Evolutionary conservation across 257 asterid genomes (phyloP).

Genomic region (Pogostemon cablin): DNA sequence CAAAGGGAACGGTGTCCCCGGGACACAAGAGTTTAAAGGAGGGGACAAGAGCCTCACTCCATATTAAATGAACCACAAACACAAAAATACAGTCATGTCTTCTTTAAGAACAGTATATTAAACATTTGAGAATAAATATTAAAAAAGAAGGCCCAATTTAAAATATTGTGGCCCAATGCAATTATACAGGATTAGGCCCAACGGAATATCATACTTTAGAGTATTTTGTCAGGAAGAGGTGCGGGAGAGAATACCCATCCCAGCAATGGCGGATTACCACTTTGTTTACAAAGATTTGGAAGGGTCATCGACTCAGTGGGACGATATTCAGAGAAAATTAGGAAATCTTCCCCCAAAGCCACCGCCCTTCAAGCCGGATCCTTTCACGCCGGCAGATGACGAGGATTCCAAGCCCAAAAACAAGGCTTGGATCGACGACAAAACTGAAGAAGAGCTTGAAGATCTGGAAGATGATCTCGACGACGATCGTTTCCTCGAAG

Average conservation of each 20-base stretch:
- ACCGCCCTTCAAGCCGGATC: slow-evolving; percentile 73
- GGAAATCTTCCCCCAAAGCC: slow-evolving; percentile 82
- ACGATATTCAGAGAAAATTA: slow-evolving; percentile 83
- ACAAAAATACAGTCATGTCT: no score
- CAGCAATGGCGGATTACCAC: slow-evolving; percentile 88
- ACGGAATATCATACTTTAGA: neutral
- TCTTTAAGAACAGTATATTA: no score
- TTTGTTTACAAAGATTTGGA: slow-evolving; percentile 88
- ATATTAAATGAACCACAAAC: no score
- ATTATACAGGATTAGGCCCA: neutral
- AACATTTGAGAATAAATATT: no score
- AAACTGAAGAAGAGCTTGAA: slow-evolving; percentile 84
- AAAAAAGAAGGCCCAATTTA: neutral
- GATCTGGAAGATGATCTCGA: slow-evolving; percentile 94
- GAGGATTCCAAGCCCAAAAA: slow-evolving; percentile 65
- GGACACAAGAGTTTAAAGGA: no score
- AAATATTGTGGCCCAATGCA: neutral
- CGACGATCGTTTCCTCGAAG: slow-evolving; percentile 86
- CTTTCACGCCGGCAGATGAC: slow-evolving; percentile 71
- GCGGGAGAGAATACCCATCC: neutral
- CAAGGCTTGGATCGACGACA: slow-evolving; percentile 74
- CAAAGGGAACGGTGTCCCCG: no score
- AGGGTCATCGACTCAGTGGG: slow-evolving; percentile 96
- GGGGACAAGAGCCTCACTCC: no score
- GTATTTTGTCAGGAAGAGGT: neutral